A percentile compares a stretch with the other conserved stretches of the same genome.
Conservation (phyloP, 768 basidiomycete species). For the Coprinopsis marcescibilis region DNA sequence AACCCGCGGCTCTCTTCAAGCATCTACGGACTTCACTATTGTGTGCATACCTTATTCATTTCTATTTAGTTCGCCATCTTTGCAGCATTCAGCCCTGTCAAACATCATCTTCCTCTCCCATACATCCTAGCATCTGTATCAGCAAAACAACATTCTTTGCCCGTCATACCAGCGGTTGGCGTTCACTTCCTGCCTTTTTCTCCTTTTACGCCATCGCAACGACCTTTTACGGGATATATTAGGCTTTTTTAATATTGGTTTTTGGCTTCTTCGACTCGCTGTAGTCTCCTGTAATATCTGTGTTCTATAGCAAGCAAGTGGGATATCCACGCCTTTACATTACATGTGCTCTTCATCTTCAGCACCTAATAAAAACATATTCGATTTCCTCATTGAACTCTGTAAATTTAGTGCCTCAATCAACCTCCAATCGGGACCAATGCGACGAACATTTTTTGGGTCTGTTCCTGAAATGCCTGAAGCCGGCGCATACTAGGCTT, state of each 20-base stretch:
- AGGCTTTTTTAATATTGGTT: slow-evolving; percentile 14
- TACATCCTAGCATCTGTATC: slow-evolving; percentile 11
- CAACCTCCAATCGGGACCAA: no score
- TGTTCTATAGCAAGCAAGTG: no score
- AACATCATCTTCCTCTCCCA: neutral
- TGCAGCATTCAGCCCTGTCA: slow-evolving; percentile 7
- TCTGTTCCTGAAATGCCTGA: no score
- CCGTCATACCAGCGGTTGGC: slow-evolving; percentile 14
- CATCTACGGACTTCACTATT: slow-evolving; percentile 2
- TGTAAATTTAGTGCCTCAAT: no score
- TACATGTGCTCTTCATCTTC: no score
- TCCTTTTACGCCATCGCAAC: slow-evolving; percentile 13
- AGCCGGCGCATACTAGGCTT: no score
- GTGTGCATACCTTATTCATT: slow-evolving; percentile 1
- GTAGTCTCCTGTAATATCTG: neutral
- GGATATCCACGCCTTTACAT: no score
- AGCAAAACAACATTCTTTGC: slow-evolving; percentile 13
- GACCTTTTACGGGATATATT: slow-evolving; percentile 11
- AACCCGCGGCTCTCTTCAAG: slow-evolving; percentile 5
- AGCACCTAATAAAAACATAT: no score
- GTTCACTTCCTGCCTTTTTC: slow-evolving; percentile 12
- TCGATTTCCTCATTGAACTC: no score
- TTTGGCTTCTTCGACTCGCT: neutral
- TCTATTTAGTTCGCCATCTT: neutral
- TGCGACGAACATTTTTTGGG: no score